Evolutionary conservation across 2,329 filamentous ascomycete species (phyloP), one percentile per base, ranked within the genome.

Genomic region (Calycina herbarum): DNA sequence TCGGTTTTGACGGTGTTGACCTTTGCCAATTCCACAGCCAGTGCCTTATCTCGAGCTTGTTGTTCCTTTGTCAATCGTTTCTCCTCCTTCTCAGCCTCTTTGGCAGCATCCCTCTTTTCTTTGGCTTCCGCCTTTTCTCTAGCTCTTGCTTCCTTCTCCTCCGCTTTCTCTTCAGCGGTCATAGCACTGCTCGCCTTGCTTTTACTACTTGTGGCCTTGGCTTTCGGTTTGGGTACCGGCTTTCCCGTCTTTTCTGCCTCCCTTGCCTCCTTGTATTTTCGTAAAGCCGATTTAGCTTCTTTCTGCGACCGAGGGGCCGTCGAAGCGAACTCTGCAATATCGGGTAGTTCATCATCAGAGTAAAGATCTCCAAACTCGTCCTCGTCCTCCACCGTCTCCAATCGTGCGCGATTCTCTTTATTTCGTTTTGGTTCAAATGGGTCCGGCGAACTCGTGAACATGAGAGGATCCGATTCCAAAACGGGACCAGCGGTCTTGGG

Each of bases 1-100:
- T 93, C 88, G 0, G 86, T 87, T 61, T 87, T 86, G 10, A 89
- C 78, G 72, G 89, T 92, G 77, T 94, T 94, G 54, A 88, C 90
- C 68, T 91, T 87, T 2, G 86, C 86, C 27, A 94, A 78, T 7
- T 91, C 89, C 6, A 86, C 85, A 11, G 85, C 86, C 2, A 81
- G 80, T 68, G 88, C 84, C 71, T 89, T 92, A 69, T 92, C 86
- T 6, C 79, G 78, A 0, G 82, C 83, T 68, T 86, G 90, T 61
- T 86, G 82, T 64, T 88, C 86, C 72, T 86, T 91, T 59, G 83
- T 83, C 0, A 81, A 77, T 63, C 88, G 82, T 59, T 83, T 87
- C 65, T 89, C 85, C 2, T 79, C 76, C 45, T 84, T 82, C 69
- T 86, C 73, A 2, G 69, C 70, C 57, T 73, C 73, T 60, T 73